Conservation (phyloP, 805 yeast species). For the Yamadazyma olivae region DNA sequence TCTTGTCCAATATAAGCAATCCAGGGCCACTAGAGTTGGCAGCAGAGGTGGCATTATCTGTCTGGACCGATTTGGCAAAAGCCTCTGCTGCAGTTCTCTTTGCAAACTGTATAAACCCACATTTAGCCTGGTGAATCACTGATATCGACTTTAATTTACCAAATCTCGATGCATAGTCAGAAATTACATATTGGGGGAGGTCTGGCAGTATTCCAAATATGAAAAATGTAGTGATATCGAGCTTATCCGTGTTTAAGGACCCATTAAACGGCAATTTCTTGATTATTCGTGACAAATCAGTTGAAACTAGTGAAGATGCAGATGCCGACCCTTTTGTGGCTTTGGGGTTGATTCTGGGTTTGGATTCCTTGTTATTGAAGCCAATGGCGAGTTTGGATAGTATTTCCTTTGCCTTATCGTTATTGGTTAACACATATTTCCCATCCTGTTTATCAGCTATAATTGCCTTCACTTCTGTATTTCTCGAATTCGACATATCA, state of each 20-base stretch:
- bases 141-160: slow-evolving; percentile 50
- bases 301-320: too few relatives aligned
- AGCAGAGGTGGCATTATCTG: slow-evolving; percentile 22
- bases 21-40: slow-evolving; percentile 27
- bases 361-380: slow-evolving; percentile 11
- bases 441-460: slow-evolving; percentile 48
- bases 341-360: slow-evolving; percentile 3
- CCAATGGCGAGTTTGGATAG: slow-evolving; percentile 45
- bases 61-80: slow-evolving; percentile 24
- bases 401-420: slow-evolving; percentile 46
- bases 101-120: slow-evolving; percentile 61
- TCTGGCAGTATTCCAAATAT: slow-evolving; percentile 70
- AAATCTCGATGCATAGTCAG: slow-evolving; percentile 42
- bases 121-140: slow-evolving; percentile 54
- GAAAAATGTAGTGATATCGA: slow-evolving; percentile 55
- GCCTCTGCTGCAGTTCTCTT: slow-evolving; percentile 50
- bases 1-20: slow-evolving; percentile 25
- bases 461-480: slow-evolving; percentile 37
- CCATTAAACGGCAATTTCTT: slow-evolving; percentile 70
- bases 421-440: slow-evolving; percentile 9
- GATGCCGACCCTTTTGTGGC: background rate
- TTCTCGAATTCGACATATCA: slow-evolving; percentile 15
- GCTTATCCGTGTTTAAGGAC: slow-evolving; percentile 25
- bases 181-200: slow-evolving; percentile 59
- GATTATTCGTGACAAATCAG: slow-evolving; percentile 50